A percentile compares a stretch with the other conserved stretches of the same genome.
Evolutionary conservation across 2,329 filamentous ascomycete genomes (phyloP).

Genomic region (Fusarium miscanthi): DNA sequence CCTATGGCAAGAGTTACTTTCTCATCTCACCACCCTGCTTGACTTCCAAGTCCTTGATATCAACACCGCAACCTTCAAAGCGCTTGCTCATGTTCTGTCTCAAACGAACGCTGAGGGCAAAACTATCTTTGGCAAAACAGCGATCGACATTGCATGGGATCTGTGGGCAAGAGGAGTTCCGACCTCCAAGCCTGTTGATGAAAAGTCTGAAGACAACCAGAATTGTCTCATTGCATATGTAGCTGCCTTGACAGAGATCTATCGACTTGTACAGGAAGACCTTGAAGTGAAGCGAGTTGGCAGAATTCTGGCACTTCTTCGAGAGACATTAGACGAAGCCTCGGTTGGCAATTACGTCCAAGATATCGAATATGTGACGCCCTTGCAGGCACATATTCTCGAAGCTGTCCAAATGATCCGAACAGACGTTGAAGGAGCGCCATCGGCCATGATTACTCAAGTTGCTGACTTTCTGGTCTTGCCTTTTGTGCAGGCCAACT

Average conservation of each 20-base stretch:
- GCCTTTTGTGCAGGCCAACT: constrained; percentile 65
- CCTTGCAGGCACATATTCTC: constrained; percentile 76
- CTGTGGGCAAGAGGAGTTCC: constrained; percentile 78
- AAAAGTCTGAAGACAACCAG: constrained; percentile 73
- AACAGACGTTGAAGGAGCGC: constrained; percentile 72
- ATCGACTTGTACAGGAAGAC: constrained; percentile 75
- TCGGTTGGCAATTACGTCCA: constrained; percentile 74
- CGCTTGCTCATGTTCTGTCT: constrained; percentile 71
- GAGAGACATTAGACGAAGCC: constrained; percentile 76
- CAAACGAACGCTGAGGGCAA: constrained; percentile 57
- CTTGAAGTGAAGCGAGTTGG: constrained; percentile 71
- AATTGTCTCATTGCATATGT: constrained; percentile 89
- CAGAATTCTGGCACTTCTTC: constrained; percentile 77
- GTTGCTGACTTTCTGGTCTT: constrained; percentile 78
- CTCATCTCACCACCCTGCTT: constrained; percentile 73
- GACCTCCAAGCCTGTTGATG: constrained; percentile 50
- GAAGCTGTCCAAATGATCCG: constrained; percentile 75
- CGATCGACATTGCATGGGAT: constrained; percentile 73
- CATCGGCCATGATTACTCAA: constrained; percentile 74
- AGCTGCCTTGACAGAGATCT: constrained; percentile 78
- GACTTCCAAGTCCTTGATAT: constrained; percentile 74
- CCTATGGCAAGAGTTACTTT: constrained; percentile 80
- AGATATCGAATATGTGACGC: constrained; percentile 79
- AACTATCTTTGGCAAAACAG: constrained; percentile 59
- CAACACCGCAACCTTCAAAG: constrained; percentile 77